Percentiles rank a stretch among this genome's conserved stretches.
Evolutionary conservation across 139 green algal species (phyloP).

Genomic region (Tetraselmis chui): DNA sequence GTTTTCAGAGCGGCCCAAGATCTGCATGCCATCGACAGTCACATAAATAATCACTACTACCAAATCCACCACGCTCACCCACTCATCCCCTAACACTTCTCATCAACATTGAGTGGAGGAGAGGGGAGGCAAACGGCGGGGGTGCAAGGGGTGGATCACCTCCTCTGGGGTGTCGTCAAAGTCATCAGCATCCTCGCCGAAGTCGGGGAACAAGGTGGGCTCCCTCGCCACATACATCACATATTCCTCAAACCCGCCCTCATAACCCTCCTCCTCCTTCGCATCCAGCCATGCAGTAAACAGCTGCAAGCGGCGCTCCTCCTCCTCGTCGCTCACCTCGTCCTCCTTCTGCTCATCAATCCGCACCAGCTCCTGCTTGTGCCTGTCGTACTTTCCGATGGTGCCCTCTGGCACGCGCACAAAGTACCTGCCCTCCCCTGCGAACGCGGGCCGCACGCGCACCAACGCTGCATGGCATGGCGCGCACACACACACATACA

Average conservation of each 20-base stretch:
- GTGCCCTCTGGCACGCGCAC: constrained; percentile 48
- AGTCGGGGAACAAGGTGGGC: not conserved
- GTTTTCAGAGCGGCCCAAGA: not conserved
- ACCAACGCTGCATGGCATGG: constrained; percentile 50
- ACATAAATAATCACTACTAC: too few species aligned
- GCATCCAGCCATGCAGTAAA: constrained; percentile 38
- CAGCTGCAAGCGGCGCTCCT: constrained; percentile 20
- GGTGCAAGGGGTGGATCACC: too few species aligned
- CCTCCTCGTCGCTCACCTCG: constrained; percentile 19
- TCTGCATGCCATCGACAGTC: too few species aligned
- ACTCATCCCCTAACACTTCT: too few species aligned
- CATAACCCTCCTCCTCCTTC: constrained; percentile 39
- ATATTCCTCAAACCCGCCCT: constrained; percentile 43
- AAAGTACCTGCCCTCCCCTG: constrained; percentile 80
- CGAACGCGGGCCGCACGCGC: constrained; percentile 62
- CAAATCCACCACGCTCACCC: too few species aligned
- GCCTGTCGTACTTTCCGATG: not conserved
- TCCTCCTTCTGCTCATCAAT: not conserved
- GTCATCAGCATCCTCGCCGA: not conserved
- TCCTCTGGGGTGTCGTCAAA: not conserved
- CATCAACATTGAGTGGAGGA: too few species aligned
- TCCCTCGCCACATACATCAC: constrained; percentile 4
- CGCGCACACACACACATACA: too few species aligned
- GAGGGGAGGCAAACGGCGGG: too few species aligned
- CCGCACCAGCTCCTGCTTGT: not conserved